Percentiles rank a stretch among this genome's conserved stretches.
These are phyloP conservation scores for Polymyxa betae DNA, from an alignment of 208 protist species.

Conservation along the genomic window DNA sequence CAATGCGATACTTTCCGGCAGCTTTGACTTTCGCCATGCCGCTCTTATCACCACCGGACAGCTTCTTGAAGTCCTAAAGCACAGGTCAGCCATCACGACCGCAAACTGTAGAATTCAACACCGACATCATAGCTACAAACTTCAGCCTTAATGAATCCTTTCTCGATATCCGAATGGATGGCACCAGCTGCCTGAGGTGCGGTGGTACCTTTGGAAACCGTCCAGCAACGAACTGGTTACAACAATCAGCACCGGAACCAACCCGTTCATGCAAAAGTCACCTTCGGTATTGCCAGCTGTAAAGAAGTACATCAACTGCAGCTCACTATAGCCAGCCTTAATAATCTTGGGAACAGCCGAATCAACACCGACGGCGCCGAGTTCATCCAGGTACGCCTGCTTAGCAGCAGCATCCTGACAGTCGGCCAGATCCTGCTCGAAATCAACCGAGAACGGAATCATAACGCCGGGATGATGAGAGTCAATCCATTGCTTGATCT, in stretches of 20 bases:
- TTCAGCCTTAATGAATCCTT: constrained; percentile 78
- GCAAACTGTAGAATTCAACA: not conserved
- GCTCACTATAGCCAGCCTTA: constrained; percentile 74
- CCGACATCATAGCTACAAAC: constrained; percentile 74
- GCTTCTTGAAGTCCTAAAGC: constrained; percentile 88
- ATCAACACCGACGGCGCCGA: not conserved
- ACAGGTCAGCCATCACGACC: not conserved
- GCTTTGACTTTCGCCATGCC: constrained; percentile 74
- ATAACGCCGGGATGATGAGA: constrained; percentile 45
- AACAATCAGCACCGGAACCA: not conserved
- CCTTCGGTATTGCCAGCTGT: constrained; percentile 78
- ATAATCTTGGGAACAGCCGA: constrained; percentile 59
- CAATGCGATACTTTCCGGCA: constrained; percentile 89
- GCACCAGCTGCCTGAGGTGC: constrained; percentile 92
- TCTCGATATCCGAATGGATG: constrained; percentile 99
- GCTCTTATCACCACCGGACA: constrained; percentile 82
- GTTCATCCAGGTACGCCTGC: not conserved
- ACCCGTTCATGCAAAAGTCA: not conserved
- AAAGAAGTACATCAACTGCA: constrained; percentile 89
- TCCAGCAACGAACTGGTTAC: constrained; percentile 90
- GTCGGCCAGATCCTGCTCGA: constrained; percentile 22
- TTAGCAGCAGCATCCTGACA: not conserved
- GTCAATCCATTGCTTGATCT: constrained; percentile 51
- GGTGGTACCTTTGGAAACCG: constrained; percentile 78
- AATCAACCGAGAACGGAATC: constrained; percentile 39